Base-by-base conservation (phyloP, 345 rosid genomes). In the Boechera divaricarpa region DNA sequence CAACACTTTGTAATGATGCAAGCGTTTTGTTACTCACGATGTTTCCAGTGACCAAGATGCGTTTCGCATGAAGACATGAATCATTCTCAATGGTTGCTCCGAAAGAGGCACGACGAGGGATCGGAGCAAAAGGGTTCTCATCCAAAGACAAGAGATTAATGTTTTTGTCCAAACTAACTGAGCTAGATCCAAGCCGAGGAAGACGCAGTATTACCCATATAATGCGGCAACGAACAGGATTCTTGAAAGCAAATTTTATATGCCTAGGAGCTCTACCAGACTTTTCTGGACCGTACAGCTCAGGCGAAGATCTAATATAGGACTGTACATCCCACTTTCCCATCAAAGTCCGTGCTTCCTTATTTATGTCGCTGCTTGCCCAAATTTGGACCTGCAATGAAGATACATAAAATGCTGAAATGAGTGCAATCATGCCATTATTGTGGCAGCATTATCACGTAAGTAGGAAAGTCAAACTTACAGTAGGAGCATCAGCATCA, bases 241-340 rank as follows among this genome's bases (percentile, higher is more conserved):
- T 88, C 80, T 71, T 89, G 69, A 95, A 91, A 65, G 88, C 54
- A 81, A 95, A 91, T 71, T 83, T 89, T 52, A 95, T 73, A 81
- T 95, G 97, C 80, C 99, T 90, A 36, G 97, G 98, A 60, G 84
- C 83, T 83, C 77, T 77, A 38, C 72, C 77, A 18, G 79, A 67
- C 38, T 77, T 86, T 82, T 89, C 99, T 72, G 91, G 90, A 65
- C 97, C 99, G 77, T 72, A 85, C 26, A 86, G 67, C 75, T 92
- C 98, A 33, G 94, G 72, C 42, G 96, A 90, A 69, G 94, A 88
- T 44, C 79, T 77, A 63, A 81, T 74, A 49, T 87, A 79, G 83
- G 98, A 86, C 67, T 90, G 90, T 44, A 94, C 86, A 82, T 94
- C 97, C 98, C 98, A 94, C 75, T 94, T 90, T 66, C 98, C 99